Base-by-base conservation (phyloP, 371 early-diverging fungal species). In the Rhizopus sp. region DNA sequence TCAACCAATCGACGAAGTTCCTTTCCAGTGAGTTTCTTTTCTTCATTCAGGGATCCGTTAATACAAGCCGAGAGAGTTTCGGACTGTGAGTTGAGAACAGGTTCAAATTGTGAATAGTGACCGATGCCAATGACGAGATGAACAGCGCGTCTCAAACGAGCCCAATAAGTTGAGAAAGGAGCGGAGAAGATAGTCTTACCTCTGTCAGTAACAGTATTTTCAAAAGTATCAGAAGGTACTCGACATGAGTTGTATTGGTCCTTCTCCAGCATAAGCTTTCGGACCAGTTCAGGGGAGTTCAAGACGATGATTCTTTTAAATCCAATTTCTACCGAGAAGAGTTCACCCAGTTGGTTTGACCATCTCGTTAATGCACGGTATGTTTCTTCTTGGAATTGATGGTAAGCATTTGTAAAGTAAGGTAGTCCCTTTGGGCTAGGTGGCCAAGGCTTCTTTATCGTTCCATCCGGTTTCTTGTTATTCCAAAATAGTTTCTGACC, bases 161-260 rank as follows among this genome's bases (percentile, higher is more conserved):
- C 32, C 75, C 78, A 78, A 32, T 70, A 69, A 5, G 53, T 34
- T 1, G 60, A 44, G 50, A 78, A 78, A 5, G 65, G 55, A 9
- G 70, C 65, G 2, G 73, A 37, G 55, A 64, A 75, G 2, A 78
- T 66, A 0, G 75, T 70, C 49, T 73, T 70, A 48, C 64, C 70
- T 58, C 59, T 53, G 45, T 75, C 75, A 12, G 71, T 67, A 55
- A 76, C 52, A 12, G 68, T 16, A 3, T 40, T 58, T 49, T 80
- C 80, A 4, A 70, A 59, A 0, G 62, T 47, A 38, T 70, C 75
- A 3, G 64, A 57, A 1, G 53, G 38, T 4, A 38, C 5, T 7
- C 55, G 51, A 0, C 73, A 64, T 9, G 77, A 76, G 45, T 76
- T 76, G 45, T 53, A 48, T 44, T 74, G 77, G 5, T 76, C 68